A percentile compares a stretch with the other conserved stretches of the same genome.
These are phyloP conservation scores for Beta macrorhiza DNA, from an alignment of 179 eudicot species.

Conservation along the genomic window DNA sequence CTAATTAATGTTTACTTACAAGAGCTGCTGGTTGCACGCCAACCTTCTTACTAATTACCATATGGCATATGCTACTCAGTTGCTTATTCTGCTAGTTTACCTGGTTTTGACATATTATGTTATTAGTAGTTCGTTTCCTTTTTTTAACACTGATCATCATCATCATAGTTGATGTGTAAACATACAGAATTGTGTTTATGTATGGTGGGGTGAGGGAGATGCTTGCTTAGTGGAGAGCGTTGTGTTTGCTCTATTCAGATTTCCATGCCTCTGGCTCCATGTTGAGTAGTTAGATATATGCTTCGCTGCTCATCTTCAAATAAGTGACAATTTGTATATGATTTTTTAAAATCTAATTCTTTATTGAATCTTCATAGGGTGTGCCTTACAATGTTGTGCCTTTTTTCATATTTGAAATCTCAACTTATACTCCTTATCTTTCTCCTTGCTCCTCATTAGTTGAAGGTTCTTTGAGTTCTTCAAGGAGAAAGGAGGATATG, in stretches of 20 bases:
- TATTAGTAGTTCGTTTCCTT: too few species aligned
- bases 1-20: background rate
- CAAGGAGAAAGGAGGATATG: conserved; percentile 41
- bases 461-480: conserved; percentile 83
- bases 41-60: too few species aligned
- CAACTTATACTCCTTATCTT: background rate
- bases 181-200: background rate
- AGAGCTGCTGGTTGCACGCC: background rate
- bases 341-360: background rate
- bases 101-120: too few species aligned
- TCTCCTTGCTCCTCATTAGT: conserved; percentile 35
- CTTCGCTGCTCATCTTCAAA: background rate
- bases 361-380: background rate
- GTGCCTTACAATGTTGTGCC: background rate
- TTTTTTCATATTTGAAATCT: background rate
- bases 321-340: too few species aligned
- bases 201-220: too few species aligned
- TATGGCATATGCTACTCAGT: too few species aligned
- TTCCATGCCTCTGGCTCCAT: background rate
- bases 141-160: too few species aligned
- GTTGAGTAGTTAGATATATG: background rate
- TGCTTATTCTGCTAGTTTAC: too few species aligned
- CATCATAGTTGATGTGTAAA: background rate
- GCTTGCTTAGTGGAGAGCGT: too few species aligned
- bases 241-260: background rate